Conservation (phyloP, 768 basidiomycete species). For the Suillus spraguei region DNA sequence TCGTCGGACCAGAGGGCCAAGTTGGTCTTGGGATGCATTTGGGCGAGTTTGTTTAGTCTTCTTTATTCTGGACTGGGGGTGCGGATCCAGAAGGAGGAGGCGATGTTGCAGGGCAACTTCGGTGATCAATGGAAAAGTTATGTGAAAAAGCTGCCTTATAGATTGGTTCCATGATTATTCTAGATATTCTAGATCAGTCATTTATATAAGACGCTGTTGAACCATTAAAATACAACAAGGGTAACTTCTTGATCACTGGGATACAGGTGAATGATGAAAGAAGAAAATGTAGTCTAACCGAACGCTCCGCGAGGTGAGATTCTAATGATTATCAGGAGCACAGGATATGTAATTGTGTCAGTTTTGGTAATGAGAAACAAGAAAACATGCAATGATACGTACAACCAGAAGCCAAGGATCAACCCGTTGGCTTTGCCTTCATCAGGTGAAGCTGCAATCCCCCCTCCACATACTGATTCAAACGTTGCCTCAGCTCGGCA, state of each 20-base stretch:
- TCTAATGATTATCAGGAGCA: background rate
- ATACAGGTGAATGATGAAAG: too few relatives aligned
- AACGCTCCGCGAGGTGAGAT: background rate
- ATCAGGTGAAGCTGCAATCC: slow-evolving; percentile 26
- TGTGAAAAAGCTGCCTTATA: slow-evolving; percentile 11
- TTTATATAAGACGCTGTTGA: background rate
- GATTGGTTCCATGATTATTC: slow-evolving; percentile 14
- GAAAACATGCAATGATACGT: background rate
- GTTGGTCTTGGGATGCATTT: slow-evolving; percentile 2
- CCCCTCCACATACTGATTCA: slow-evolving; percentile 23
- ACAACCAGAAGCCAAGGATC: background rate
- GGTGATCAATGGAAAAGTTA: slow-evolving; percentile 17
- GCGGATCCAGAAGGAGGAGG: slow-evolving; percentile 21
- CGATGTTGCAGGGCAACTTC: slow-evolving; percentile 14
- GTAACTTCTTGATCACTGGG: background rate
- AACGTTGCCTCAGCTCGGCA: slow-evolving; percentile 14
- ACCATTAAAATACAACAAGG: background rate
- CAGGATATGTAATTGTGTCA: background rate
- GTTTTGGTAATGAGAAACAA: background rate
- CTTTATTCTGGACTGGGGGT: background rate
- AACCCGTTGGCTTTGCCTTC: slow-evolving; percentile 22
- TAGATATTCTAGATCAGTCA: background rate
- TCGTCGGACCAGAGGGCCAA: background rate
- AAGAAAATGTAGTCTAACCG: background rate
- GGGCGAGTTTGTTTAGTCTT: background rate